Percentiles rank a stretch among this genome's conserved stretches.
Evolutionary conservation across 257 asterid species (phyloP).

Genomic region (Solanum neorickii): DNA sequence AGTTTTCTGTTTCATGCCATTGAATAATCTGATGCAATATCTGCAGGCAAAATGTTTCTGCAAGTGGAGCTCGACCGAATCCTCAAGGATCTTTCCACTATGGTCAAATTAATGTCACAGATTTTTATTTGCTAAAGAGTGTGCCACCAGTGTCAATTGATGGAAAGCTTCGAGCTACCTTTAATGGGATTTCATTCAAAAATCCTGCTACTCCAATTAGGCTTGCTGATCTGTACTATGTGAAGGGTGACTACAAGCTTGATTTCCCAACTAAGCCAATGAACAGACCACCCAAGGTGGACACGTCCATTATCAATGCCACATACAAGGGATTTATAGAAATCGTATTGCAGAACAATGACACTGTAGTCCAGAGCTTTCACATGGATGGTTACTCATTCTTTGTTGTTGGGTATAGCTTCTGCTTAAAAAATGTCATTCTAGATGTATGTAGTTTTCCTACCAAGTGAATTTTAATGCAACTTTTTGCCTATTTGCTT

Average conservation of each 20-base stretch:
- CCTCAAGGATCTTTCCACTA: conserved; percentile 98
- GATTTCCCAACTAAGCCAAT: conserved; percentile 67
- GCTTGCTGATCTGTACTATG: conserved; percentile 61
- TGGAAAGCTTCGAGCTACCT: conserved; percentile 62
- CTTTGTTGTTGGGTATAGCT: conserved; percentile 80
- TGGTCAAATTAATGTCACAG: conserved; percentile 73
- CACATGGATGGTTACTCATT: conserved; percentile 91
- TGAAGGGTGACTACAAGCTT: conserved; percentile 77
- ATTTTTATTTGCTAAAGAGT: conserved; percentile 43
- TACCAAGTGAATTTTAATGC: not conserved
- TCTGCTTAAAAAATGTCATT: not conserved
- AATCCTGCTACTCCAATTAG: conserved; percentile 75
- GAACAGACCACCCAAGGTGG: conserved; percentile 42
- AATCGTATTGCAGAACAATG: conserved; percentile 75
- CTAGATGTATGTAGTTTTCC: not conserved
- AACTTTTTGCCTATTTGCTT: not conserved
- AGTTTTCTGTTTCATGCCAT: not conserved
- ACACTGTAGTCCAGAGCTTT: conserved; percentile 61
- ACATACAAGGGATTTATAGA: conserved; percentile 91
- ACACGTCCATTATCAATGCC: conserved; percentile 61
- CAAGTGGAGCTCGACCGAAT: conserved; percentile 99
- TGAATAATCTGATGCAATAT: not conserved
- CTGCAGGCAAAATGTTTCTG: conserved; percentile 71
- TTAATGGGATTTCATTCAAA: conserved; percentile 68
- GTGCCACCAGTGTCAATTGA: conserved; percentile 39